Conservation (phyloP, 176 grass and related monocot genomes). For the Carex kokanica region DNA sequence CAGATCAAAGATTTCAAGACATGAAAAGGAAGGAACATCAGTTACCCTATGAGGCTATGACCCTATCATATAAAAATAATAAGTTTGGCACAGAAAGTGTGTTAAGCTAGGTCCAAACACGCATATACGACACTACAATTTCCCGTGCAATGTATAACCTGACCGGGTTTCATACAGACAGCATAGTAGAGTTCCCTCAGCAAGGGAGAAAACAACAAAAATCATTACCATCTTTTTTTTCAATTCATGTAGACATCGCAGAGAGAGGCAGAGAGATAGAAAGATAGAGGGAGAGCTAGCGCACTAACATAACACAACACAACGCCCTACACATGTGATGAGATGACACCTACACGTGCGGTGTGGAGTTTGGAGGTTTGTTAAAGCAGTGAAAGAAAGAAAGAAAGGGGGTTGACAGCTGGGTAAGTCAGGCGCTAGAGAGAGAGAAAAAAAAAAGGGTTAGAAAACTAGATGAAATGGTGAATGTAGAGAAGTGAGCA, state of each 20-base stretch:
- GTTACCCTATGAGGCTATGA: neutral
- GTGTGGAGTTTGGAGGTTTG: slow-evolving; percentile 48
- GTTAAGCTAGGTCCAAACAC: neutral
- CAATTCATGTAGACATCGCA: neutral
- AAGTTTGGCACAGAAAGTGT: neutral
- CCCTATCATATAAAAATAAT: neutral
- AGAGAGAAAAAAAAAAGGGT: neutral
- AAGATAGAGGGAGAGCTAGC: neutral
- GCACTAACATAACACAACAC: slow-evolving; percentile 21
- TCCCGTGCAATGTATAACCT: neutral
- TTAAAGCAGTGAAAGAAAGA: slow-evolving; percentile 49
- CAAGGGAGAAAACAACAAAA: slow-evolving; percentile 28
- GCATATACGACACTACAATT: slow-evolving; percentile 1
- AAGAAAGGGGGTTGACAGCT: slow-evolving; percentile 19
- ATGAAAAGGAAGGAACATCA: neutral
- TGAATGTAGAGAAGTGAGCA: neutral
- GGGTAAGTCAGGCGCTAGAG: neutral
- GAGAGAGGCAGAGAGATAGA: neutral
- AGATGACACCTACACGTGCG: slow-evolving; percentile 84
- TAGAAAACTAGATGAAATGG: slow-evolving; percentile 20
- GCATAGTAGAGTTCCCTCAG: slow-evolving; percentile 18
- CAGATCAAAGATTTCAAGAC: neutral
- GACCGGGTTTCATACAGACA: slow-evolving; percentile 13
- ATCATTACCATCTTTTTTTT: slow-evolving; percentile 5
- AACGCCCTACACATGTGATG: slow-evolving; percentile 50